phyloP scores from a whole-genome alignment of 805 yeast genomes.

The Jamesozyma spencerorum region DNA sequence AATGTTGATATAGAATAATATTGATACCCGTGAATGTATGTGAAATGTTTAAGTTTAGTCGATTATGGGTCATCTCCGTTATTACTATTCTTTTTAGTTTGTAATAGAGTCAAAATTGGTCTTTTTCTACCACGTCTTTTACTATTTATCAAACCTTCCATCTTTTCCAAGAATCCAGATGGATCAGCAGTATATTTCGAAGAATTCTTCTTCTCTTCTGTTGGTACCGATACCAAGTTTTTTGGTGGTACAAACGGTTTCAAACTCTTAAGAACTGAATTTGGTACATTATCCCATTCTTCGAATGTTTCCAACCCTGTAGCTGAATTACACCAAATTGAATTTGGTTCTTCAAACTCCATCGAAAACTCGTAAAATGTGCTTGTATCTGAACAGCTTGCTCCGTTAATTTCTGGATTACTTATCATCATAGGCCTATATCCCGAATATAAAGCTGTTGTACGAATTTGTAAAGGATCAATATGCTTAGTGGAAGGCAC shows the following conservation, averaged over 20 bases:
- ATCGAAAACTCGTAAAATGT: constrained; percentile 24
- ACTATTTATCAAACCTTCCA: constrained; percentile 3
- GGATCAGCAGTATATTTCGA: constrained; percentile 1
- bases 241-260: constrained; percentile 31
- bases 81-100: constrained; percentile 10
- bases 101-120: constrained; percentile 22
- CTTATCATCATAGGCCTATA: constrained; percentile 25
- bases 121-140: constrained; percentile 23
- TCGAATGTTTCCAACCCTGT: constrained; percentile 30
- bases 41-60: too few species aligned
- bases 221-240: not conserved
- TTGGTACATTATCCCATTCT: constrained; percentile 30
- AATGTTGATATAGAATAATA: too few species aligned
- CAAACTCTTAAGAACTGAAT: constrained; percentile 23
- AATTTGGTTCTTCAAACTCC: constrained; percentile 19
- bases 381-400: constrained; percentile 7
- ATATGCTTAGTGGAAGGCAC: constrained; percentile 23
- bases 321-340: constrained; percentile 30
- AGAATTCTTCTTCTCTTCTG: not conserved
- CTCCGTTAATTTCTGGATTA: constrained; percentile 4
- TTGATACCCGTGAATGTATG: too few species aligned
- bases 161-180: constrained; percentile 3
- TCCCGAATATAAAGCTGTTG: constrained; percentile 23
- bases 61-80: not conserved
- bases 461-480: constrained; percentile 17